Conservation (phyloP, 176 grass and related monocot species). For the Oryza meyeriana region DNA sequence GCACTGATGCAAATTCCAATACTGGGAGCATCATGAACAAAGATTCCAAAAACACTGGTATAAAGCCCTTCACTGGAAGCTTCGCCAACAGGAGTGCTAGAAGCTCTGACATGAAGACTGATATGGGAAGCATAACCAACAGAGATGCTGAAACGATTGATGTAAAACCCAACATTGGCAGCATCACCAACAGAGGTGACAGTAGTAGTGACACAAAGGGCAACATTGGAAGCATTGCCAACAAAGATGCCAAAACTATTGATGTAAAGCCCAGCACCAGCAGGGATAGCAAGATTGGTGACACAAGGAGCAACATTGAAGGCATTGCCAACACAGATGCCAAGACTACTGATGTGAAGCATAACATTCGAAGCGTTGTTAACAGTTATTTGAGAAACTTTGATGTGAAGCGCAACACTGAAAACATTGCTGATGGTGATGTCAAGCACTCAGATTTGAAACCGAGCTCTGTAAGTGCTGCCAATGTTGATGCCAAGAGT, state of each 20-base stretch:
- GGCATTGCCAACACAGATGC: constrained; percentile 28
- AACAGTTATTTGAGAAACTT: constrained; percentile 54
- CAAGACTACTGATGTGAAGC: constrained; percentile 30
- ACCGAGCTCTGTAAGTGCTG: constrained; percentile 23
- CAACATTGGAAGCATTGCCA: constrained; percentile 8
- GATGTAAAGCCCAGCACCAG: constrained; percentile 25
- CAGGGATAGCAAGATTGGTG: constrained; percentile 26
- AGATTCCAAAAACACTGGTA: neutral
- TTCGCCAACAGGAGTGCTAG: constrained; percentile 14
- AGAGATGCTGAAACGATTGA: constrained; percentile 21
- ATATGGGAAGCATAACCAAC: constrained; percentile 15
- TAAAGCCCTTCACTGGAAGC: constrained; percentile 6
- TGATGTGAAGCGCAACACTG: constrained; percentile 39
- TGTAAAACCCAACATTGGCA: constrained; percentile 22
- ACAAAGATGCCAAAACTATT: constrained; percentile 22
- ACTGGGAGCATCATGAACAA: constrained; percentile 5
- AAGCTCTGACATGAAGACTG: neutral
- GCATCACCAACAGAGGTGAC: neutral
- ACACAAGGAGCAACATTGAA: constrained; percentile 1
- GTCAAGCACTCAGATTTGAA: constrained; percentile 37
- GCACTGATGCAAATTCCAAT: neutral
- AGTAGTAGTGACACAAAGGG: neutral
- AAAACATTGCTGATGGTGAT: constrained; percentile 26
- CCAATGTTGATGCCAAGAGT: constrained; percentile 22
- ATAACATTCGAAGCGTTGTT: constrained; percentile 42